phyloP scores from a whole-genome alignment of 306 rosid species.

The Castanea crenata region DNA sequence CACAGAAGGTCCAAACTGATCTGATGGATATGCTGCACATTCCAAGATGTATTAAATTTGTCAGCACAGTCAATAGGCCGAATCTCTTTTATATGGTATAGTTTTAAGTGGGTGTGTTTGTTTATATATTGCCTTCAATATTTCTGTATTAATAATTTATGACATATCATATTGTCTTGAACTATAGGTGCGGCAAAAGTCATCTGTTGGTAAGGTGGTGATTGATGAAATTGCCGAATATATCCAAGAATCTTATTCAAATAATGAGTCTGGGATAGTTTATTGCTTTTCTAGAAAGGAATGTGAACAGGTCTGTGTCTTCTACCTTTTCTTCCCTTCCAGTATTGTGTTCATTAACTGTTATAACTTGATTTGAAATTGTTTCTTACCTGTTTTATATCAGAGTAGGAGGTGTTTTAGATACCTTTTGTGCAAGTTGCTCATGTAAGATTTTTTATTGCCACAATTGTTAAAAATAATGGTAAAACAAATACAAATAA shows the following conservation, averaged over 20 bases:
- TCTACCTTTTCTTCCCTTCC: constrained; percentile 5
- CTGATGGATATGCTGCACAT: constrained; percentile 90
- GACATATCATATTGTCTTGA: constrained; percentile 19
- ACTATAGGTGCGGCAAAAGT: constrained; percentile 79
- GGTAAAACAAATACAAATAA: neutral
- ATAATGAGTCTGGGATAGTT: constrained; percentile 82
- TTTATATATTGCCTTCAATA: neutral
- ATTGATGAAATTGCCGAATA: constrained; percentile 78
- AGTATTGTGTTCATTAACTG: neutral
- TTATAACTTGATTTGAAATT: neutral
- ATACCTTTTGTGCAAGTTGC: neutral
- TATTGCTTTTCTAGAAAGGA: constrained; percentile 97
- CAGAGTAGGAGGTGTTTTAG: neutral
- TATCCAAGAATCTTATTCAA: constrained; percentile 70
- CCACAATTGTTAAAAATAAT: neutral
- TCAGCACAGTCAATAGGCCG: constrained; percentile 94
- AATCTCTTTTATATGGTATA: constrained; percentile 84
- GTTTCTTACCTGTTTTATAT: neutral
- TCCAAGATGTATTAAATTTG: constrained; percentile 82
- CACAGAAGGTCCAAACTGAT: constrained; percentile 91
- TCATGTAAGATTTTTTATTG: neutral
- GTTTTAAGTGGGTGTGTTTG: neutral
- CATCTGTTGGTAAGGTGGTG: constrained; percentile 77
- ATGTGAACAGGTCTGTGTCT: constrained; percentile 77
- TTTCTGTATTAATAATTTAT: constrained; percentile 13